Evolutionary conservation across 495 filamentous ascomycete species (phyloP).

Genomic region (Lasiosphaeria miniovina): DNA sequence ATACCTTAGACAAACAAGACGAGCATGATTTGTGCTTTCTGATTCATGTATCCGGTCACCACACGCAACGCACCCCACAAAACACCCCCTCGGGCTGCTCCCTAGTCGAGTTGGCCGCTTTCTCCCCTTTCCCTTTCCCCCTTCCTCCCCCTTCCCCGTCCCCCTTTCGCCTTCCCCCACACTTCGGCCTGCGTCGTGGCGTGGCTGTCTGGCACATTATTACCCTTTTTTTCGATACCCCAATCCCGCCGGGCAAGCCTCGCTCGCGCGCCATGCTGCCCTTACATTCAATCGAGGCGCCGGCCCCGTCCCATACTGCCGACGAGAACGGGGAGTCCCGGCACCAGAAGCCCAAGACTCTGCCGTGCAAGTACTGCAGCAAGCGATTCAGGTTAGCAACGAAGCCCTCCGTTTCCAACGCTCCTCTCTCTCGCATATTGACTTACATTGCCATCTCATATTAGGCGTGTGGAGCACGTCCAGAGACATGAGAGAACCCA

Average conservation of each 20-base stretch:
- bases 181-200: conserved; percentile 10
- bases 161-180: conserved; percentile 23
- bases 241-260: conserved; percentile 31
- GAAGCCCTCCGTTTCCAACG: not conserved
- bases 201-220: conserved; percentile 29
- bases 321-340: conserved; percentile 47
- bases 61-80: conserved; percentile 26
- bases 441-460: conserved; percentile 42
- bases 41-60: conserved; percentile 20
- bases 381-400: conserved; percentile 52
- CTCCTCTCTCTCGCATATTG: conserved; percentile 27
- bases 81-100: conserved; percentile 10
- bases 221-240: conserved; percentile 35
- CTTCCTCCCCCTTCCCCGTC: conserved; percentile 18
- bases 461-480: conserved; percentile 58
- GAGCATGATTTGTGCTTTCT: conserved; percentile 24
- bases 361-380: conserved; percentile 55
- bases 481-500: conserved; percentile 61
- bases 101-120: conserved; percentile 21
- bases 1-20: conserved; percentile 14
- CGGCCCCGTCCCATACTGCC: conserved; percentile 38
- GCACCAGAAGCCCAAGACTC: conserved; percentile 52
- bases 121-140: conserved; percentile 20
- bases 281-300: conserved; percentile 48
- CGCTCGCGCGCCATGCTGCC: conserved; percentile 41